Evolutionary conservation across 345 rosid species (phyloP).

Genomic region (Ailanthus altissimus): DNA sequence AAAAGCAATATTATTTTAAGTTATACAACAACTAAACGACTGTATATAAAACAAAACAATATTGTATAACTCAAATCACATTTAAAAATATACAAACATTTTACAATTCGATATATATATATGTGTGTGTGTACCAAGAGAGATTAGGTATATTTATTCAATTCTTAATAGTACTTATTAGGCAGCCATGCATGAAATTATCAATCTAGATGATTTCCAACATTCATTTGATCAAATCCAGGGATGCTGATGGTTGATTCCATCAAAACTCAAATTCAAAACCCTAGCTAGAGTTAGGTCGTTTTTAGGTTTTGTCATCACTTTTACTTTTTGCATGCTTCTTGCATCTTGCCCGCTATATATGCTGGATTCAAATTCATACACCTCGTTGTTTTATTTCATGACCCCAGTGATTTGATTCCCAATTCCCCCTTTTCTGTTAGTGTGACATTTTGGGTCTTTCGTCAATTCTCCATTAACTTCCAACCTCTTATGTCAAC

Average conservation of each 20-base stretch:
- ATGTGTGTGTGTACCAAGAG: too few species aligned
- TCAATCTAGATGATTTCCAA: not conserved
- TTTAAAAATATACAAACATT: too few species aligned
- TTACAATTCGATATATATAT: too few species aligned
- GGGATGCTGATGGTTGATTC: not conserved
- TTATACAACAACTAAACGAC: too few species aligned
- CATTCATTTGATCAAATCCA: not conserved
- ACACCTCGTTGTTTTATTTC: not conserved
- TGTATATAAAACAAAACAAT: too few species aligned
- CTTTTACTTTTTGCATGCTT: not conserved
- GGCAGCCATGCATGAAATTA: too few species aligned
- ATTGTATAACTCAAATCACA: too few species aligned
- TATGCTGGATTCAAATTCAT: constrained; percentile 12
- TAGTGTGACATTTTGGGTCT: not conserved
- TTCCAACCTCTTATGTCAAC: not conserved
- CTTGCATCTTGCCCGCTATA: not conserved
- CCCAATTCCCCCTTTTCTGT: not conserved
- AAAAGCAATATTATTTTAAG: too few species aligned
- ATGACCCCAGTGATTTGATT: not conserved
- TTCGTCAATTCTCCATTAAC: constrained; percentile 5
- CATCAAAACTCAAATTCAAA: constrained; percentile 12
- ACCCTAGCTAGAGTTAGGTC: not conserved
- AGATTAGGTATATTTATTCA: too few species aligned
- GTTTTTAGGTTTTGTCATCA: constrained; percentile 12
- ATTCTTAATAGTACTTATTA: too few species aligned